Percentiles rank a stretch among this genome's conserved stretches.
These are phyloP conservation scores for Termitomyces titanicus DNA, from an alignment of 768 basidiomycete genomes.

Conservation along the genomic window DNA sequence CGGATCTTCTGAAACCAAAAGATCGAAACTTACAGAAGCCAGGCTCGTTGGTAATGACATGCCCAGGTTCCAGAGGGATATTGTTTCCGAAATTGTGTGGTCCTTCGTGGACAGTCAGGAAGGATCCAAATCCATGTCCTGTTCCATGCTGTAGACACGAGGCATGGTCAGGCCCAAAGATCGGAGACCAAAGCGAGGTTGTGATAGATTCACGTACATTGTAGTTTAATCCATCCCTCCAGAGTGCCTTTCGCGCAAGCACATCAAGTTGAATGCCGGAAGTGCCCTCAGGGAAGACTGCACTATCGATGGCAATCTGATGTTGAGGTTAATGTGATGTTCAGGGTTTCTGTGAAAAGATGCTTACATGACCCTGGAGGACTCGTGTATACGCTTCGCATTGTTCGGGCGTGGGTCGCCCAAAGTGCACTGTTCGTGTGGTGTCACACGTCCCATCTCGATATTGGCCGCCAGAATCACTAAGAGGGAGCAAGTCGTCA, in stretches of 20 bases:
- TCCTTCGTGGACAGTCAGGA: constrained; percentile 84
- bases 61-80: constrained; percentile 74
- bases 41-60: constrained; percentile 93
- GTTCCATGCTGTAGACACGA: constrained; percentile 68
- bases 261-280: constrained; percentile 82
- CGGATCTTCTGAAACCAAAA: constrained; percentile 10
- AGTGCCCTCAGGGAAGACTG: constrained; percentile 89
- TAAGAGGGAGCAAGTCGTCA: constrained; percentile 26
- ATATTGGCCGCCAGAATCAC: constrained; percentile 91
- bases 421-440: constrained; percentile 81
- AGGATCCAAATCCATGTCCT: constrained; percentile 87
- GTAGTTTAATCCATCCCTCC: constrained; percentile 84
- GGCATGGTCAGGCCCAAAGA: constrained; percentile 7
- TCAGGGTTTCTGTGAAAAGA: constrained; percentile 15
- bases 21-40: constrained; percentile 67
- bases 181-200: background rate
- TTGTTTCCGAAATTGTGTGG: constrained; percentile 72
- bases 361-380: constrained; percentile 89
- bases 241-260: constrained; percentile 83
- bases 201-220: constrained; percentile 41
- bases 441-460: constrained; percentile 88
- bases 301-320: constrained; percentile 87
- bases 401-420: constrained; percentile 80
- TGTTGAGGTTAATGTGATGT: constrained; percentile 14
- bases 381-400: constrained; percentile 93